Base-by-base conservation (phyloP, 805 yeast species). In the Cyberlindnera maritima region DNA sequence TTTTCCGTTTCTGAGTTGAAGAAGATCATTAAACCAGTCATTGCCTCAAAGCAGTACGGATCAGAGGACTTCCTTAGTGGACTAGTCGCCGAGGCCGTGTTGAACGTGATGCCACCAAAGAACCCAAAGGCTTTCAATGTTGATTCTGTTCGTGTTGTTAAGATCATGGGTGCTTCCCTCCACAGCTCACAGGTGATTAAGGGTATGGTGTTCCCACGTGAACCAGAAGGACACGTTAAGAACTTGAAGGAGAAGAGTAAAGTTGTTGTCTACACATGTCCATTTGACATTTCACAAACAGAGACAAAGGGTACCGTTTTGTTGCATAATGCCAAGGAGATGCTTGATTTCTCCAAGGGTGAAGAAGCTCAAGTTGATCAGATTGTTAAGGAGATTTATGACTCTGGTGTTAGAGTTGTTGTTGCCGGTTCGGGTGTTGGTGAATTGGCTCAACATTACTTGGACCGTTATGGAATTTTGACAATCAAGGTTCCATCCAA, bases 171-270 rank as follows among this genome's bases (percentile, higher is more conserved):
- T 51, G 76, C 95, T 15, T 76, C 91, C 43, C 73, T 94, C 57
- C 69, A 72, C 32, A 75, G 76, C 58, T 85, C 96, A 12, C 77
- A 77, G 59, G 98, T 94, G 44, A 74, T 94, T 54, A 88, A 87
- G 69, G 99, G 99, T 57, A 94, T 94, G 99, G 97, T 94, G 33
- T 92, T 94, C 77, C 96, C 96, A 56, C 80, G 95, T 60, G 96
- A 90, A 67, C 97, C 98, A n/a, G 98, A 92, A 66, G 95, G 97
- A 14, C 83, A 81, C 56, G 69, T 91, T 41, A 89, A 88, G 64
- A 77, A 82, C 52, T 71, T 85, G 47, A 64, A 59, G 10, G 60
- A 66, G 39, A 81, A 76, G 57, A 81, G 95, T 15, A 90, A 88
- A 65, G 98, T 94, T 39, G 99, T 88, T 10, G 91, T 90, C 2